Base-by-base conservation (phyloP, 768 basidiomycete genomes). In the Dioszegia hungarica region DNA sequence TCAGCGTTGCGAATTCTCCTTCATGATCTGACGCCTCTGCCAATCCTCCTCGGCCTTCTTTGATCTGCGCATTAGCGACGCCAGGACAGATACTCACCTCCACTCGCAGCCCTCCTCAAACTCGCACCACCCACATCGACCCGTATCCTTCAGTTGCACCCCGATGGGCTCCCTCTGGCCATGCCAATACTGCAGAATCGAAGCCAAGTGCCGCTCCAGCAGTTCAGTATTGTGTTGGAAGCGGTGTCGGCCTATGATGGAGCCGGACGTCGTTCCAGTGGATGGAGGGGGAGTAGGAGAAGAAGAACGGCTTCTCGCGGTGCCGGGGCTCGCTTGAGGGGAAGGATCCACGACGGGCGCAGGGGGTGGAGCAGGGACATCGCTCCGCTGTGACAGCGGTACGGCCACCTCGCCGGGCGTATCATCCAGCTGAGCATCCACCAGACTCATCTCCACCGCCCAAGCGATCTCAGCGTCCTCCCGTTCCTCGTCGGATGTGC, bases 81-180 rank as follows among this genome's bases (percentile, higher is more conserved):
- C 27, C 36, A 12, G 5, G 24, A 17, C n/a, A n/a, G 5, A 17
- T 6, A 64, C 70, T 60, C 38, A 72, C 68, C 88, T 79, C 89
- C 89, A 92, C 77, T 92, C 90, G 66, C 90, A 92, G 12, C 82
- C 84, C 2, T 80, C 76, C 29, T 77, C 76, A 68, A 89, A 91
- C 75, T 90, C 88, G 67, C 89, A 91, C 14, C 73, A 89, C 84
- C 78, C 78, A 80, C 90, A 90, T 47, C 89, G 80, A 54, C 79
- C 66, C 2, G 85, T 78, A 48, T 86, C 79, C 40, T 80, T 76
- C 20, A 85, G 28, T 2, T 80, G 79, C 0, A 92, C 91, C 0
- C 91, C 91, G n/a, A 75, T 73, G 0, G 90, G 83, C 28, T 80
- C 77, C 37, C 90, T 80, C 50, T 79, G 63, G 0, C 89, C 88